These are phyloP conservation scores for Fragaria iinumae DNA, from an alignment of 306 rosid genomes.

Conservation along the genomic window DNA sequence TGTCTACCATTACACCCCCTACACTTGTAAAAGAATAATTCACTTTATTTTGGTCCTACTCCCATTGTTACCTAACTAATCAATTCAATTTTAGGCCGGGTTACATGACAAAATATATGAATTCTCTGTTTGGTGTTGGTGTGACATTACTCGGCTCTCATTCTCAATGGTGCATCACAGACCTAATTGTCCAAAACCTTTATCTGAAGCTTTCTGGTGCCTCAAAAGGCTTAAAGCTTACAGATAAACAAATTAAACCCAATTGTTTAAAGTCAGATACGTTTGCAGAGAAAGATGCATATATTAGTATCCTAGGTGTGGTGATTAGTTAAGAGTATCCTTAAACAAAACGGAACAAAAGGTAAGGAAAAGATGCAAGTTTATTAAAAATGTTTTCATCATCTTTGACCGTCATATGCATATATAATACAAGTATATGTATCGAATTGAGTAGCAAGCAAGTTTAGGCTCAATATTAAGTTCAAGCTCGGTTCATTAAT, in stretches of 20 bases:
- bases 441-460: background rate
- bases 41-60: background rate
- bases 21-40: conserved; percentile 6
- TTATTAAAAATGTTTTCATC: conserved; percentile 10
- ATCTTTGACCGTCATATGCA: conserved; percentile 11
- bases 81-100: background rate
- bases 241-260: background rate
- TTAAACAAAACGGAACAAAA: conserved; percentile 28
- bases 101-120: background rate
- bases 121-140: background rate
- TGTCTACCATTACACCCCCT: conserved; percentile 24
- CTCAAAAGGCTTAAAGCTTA: background rate
- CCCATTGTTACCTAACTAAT: background rate
- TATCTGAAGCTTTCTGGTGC: background rate
- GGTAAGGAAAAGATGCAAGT: conserved; percentile 6
- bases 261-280: conserved; percentile 17
- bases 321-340: conserved; percentile 20
- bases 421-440: background rate
- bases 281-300: conserved; percentile 24
- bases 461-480: background rate
- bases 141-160: background rate
- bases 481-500: too few species aligned
- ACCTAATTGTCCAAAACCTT: background rate
- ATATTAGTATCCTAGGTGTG: conserved; percentile 19
- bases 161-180: background rate